Conservation (phyloP, 768 basidiomycete genomes). For the Xerocomus potaroensis region DNA sequence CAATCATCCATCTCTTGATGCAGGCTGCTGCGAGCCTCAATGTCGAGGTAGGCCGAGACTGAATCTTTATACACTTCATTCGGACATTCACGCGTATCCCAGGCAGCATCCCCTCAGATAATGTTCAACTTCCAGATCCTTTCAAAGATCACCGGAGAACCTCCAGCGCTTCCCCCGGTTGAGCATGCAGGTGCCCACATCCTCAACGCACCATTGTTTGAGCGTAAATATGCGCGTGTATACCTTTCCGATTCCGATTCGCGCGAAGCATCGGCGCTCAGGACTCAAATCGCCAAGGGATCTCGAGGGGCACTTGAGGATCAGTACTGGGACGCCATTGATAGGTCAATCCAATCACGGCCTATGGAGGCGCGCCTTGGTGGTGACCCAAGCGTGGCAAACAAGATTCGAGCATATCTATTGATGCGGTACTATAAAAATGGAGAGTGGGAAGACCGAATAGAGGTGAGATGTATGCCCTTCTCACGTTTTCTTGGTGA, state of each 20-base stretch:
- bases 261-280: constrained; percentile 59
- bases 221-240: constrained; percentile 76
- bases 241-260: constrained; percentile 67
- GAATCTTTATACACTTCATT: neutral
- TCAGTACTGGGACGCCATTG: constrained; percentile 82
- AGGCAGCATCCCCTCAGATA: constrained; percentile 56
- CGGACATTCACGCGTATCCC: constrained; percentile 2
- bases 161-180: constrained; percentile 67
- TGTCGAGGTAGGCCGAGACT: constrained; percentile 42
- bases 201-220: constrained; percentile 71
- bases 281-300: constrained; percentile 73
- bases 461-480: constrained; percentile 60
- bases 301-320: constrained; percentile 80
- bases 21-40: constrained; percentile 60
- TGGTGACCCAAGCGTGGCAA: constrained; percentile 84
- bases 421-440: constrained; percentile 75
- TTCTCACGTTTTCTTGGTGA: constrained; percentile 1
- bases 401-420: constrained; percentile 87
- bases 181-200: constrained; percentile 82
- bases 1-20: constrained; percentile 67
- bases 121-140: constrained; percentile 71
- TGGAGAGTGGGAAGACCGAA: constrained; percentile 79
- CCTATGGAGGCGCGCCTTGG: constrained; percentile 85
- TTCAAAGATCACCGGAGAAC: constrained; percentile 72
- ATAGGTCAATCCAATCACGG: constrained; percentile 74